Base-by-base conservation (phyloP, 768 basidiomycete species). In the Pulveroboletus sp. region DNA sequence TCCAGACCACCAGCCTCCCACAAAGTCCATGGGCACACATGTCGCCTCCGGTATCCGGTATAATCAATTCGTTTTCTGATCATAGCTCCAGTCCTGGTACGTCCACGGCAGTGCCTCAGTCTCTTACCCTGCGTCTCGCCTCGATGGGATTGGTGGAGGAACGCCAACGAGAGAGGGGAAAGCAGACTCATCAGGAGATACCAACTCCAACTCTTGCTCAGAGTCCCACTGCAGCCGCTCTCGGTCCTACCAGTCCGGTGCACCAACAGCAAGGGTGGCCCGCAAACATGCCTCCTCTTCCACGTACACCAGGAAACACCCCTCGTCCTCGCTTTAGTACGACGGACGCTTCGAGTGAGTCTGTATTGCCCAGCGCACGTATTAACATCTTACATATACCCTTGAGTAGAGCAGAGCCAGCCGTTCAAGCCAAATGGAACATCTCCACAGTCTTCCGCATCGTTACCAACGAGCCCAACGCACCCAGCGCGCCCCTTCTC, bases 81-180 rank as follows among this genome's bases (percentile, higher is more conserved):
- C 62, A 41, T 18, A 43, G 36, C 38, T 38, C 54, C 12, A 14
- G 31, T 39, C 28, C 37, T 32, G 24, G 41, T n/a, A 32, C 54
- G 39, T 12, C 55, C n/a, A 10, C 31, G 7, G 30, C 45, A 30
- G 58, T 53, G 32, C 57, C 55, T 14, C 66, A 49, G 50, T 69
- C 65, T 15, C 58, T 68, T 39, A 68, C 70, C 3, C 59, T 68
- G 17, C 71, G 69, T 43, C 57, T 71, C 46, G 69, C 69, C 26
- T 54, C 67, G 6, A 55, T 64, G 37, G 51, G 57, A 14, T 46
- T 70, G 21, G 45, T 43, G 17, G 62, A 59, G 35, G 63, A 64
- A 18, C 57, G 51, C 28, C 54, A 56, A 27, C 53, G 52, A 27
- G 57, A 57, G 15, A 56, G 39, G 30, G 39, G 63, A 26, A 39